Evolutionary conservation across 2,329 filamentous ascomycete species (phyloP).

Genomic region (Neurospora crassa): DNA sequence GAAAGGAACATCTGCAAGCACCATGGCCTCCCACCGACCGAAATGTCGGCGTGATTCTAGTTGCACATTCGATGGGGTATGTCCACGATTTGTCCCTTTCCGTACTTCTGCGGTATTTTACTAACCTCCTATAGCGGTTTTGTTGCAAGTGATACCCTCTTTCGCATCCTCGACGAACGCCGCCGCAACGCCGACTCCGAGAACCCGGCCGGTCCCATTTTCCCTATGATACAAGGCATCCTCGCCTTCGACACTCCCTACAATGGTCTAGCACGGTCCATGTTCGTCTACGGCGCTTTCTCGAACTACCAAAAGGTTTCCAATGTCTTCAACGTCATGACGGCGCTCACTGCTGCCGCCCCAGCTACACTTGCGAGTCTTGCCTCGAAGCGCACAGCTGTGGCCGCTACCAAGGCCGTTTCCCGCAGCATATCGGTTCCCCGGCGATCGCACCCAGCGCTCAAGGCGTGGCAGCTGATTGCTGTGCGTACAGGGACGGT

Average conservation of each 20-base stretch:
- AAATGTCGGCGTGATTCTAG: conserved; percentile 67
- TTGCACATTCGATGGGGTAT: conserved; percentile 75
- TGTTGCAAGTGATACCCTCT: conserved; percentile 71
- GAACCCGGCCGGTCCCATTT: conserved; percentile 41
- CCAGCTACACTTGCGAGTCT: conserved; percentile 33
- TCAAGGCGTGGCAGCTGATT: conserved; percentile 50
- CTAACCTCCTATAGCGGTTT: conserved; percentile 47
- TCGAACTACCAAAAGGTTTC: conserved; percentile 50
- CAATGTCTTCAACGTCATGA: conserved; percentile 48
- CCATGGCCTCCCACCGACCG: conserved; percentile 72
- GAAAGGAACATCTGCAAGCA: conserved; percentile 58
- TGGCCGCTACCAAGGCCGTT: conserved; percentile 14
- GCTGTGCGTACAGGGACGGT: conserved; percentile 76
- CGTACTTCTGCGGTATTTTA: too few species aligned
- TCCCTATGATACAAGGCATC: conserved; percentile 72
- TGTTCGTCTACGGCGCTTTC: conserved; percentile 53
- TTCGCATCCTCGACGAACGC: conserved; percentile 59
- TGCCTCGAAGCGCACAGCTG: conserved; percentile 23
- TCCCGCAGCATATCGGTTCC: conserved; percentile 3
- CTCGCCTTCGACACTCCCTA: conserved; percentile 82
- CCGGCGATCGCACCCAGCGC: conserved; percentile 26
- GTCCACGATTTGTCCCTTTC: conserved; percentile 5
- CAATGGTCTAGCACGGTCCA: conserved; percentile 51
- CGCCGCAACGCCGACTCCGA: conserved; percentile 20
- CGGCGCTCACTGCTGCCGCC: conserved; percentile 40